These are phyloP conservation scores for Picochlorum sp. DNA, from an alignment of 139 green algal genomes.

Conservation along the genomic window DNA sequence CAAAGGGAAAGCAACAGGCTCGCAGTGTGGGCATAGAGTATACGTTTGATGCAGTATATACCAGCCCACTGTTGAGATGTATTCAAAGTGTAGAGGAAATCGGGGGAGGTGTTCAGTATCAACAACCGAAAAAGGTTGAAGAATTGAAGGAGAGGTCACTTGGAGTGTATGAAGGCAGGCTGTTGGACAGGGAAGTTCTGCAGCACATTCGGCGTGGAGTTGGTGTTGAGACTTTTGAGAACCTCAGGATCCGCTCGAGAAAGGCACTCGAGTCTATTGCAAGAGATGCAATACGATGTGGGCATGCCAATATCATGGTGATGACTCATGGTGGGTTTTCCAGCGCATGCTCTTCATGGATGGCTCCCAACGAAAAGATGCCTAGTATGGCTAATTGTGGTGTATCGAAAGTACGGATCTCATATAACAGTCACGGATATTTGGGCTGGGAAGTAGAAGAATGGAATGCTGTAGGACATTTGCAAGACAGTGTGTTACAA, in stretches of 20 bases:
- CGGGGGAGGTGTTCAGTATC: not conserved
- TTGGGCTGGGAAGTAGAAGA: not conserved
- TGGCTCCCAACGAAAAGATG: not conserved
- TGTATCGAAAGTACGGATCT: conserved; percentile 12
- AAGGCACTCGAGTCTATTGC: too few relatives aligned
- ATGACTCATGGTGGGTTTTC: conserved; percentile 22
- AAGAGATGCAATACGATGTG: too few relatives aligned
- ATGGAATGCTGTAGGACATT: conserved; percentile 18
- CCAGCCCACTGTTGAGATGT: conserved; percentile 8
- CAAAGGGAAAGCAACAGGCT: conserved; percentile 1
- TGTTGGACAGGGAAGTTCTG: not conserved
- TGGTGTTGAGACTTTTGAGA: conserved; percentile 1
- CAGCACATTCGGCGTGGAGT: not conserved
- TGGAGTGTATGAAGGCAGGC: conserved; percentile 13
- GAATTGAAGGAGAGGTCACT: conserved; percentile 13
- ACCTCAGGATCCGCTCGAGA: not conserved
- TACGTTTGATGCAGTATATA: conserved; percentile 4
- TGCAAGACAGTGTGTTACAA: conserved; percentile 4
- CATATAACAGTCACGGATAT: not conserved
- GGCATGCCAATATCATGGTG: conserved; percentile 10
- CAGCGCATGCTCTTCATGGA: not conserved
- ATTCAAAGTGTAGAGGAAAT: conserved; percentile 11
- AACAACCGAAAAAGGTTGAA: not conserved
- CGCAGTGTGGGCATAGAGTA: not conserved
- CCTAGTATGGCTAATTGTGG: conserved; percentile 7